Evolutionary conservation across 208 protist species (phyloP).

Genomic region (Tritrichomonas musculus): DNA sequence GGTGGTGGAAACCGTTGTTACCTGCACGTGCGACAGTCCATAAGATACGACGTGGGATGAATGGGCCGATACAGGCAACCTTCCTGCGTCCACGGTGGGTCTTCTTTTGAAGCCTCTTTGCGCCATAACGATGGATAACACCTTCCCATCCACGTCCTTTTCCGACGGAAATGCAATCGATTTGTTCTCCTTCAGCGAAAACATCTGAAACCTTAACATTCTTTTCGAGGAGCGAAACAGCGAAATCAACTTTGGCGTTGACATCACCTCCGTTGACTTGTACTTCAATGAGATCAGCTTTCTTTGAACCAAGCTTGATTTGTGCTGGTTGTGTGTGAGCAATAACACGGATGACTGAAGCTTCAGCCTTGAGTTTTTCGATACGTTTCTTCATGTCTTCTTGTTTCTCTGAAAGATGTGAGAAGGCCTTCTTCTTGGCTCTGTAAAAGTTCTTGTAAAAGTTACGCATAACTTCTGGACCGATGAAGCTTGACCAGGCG

Average conservation of each 20-base stretch:
- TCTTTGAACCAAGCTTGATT: constrained; percentile 80
- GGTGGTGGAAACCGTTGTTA: constrained; percentile 96
- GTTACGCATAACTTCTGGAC: constrained; percentile 77
- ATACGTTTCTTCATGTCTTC: constrained; percentile 71
- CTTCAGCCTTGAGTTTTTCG: constrained; percentile 82
- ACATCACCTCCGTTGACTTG: constrained; percentile 83
- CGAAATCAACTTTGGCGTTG: constrained; percentile 89
- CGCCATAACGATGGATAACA: constrained; percentile 91
- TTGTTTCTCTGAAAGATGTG: constrained; percentile 70
- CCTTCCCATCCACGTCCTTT: constrained; percentile 93
- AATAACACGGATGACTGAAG: constrained; percentile 84
- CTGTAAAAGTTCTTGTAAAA: constrained; percentile 98
- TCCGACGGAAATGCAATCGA: constrained; percentile 89
- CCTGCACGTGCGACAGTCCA: constrained; percentile 94
- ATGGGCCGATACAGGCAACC: constrained; percentile 97
- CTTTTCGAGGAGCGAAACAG: constrained; percentile 83
- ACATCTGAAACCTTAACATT: constrained; percentile 76
- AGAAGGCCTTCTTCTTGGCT: constrained; percentile 92
- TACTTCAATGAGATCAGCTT: constrained; percentile 97
- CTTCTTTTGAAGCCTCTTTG: constrained; percentile 89
- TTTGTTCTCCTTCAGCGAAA: constrained; percentile 85
- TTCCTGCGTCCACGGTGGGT: constrained; percentile 96
- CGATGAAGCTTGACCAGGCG: constrained; percentile 92
- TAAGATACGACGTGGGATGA: constrained; percentile 90
- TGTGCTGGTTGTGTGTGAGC: constrained; percentile 91